Conservation (phyloP, 768 basidiomycete species). For the Boletellus ananas region DNA sequence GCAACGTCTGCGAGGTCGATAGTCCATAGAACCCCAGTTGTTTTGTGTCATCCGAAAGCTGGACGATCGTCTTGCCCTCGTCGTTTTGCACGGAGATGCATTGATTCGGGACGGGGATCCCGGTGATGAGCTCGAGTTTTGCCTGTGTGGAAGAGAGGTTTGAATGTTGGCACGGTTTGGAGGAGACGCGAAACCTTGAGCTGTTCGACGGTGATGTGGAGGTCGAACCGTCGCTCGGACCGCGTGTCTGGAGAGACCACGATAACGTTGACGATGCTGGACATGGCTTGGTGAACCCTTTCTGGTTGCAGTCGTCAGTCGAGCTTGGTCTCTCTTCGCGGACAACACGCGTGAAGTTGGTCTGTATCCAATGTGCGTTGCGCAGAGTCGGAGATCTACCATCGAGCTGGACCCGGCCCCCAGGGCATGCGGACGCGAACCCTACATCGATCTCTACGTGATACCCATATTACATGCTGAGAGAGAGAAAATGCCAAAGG, state of each 20-base stretch:
- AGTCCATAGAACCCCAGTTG: conserved; percentile 74
- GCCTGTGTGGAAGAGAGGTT: conserved; percentile 36
- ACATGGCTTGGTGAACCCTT: conserved; percentile 27
- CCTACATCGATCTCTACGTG: background rate
- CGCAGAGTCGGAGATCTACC: too few relatives aligned
- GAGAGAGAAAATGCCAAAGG: background rate
- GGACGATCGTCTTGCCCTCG: conserved; percentile 47
- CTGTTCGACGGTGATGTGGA: conserved; percentile 65
- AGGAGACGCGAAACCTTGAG: conserved; percentile 62
- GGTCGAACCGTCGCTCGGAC: conserved; percentile 83
- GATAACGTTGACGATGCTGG: conserved; percentile 59
- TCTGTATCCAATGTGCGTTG: too few relatives aligned
- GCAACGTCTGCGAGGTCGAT: conserved; percentile 73
- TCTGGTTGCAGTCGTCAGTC: too few relatives aligned
- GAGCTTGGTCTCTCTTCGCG: too few relatives aligned
- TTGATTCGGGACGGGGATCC: conserved; percentile 76
- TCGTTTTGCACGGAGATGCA: conserved; percentile 58
- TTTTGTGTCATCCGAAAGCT: conserved; percentile 62
- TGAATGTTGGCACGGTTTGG: background rate
- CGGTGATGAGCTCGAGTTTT: conserved; percentile 90
- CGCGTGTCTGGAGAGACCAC: conserved; percentile 85
- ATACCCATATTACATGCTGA: background rate
- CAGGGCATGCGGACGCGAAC: background rate
- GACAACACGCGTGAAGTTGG: too few relatives aligned
- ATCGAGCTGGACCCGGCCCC: too few relatives aligned